Base-by-base conservation (phyloP, 805 yeast species). In the Suhomyces canberraensis region DNA sequence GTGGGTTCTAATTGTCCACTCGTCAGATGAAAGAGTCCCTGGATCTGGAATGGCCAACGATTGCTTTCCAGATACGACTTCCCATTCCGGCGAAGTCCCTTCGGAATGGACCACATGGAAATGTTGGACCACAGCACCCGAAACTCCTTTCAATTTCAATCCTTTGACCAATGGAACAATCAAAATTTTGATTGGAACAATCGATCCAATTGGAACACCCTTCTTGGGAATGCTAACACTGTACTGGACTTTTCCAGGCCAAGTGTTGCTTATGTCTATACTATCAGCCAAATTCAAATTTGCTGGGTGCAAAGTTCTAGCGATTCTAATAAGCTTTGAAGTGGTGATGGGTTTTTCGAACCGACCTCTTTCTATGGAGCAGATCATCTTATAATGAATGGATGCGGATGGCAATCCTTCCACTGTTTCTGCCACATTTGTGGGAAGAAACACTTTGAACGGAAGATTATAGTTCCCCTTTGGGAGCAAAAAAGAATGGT, bases 241-340 rank as follows among this genome's bases (percentile, higher is more conserved):
- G 46, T 76, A 76, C 42, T 75, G 77, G 17, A 74, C 59, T 44
- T 75, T 75, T 0, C 67, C 68, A 0, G 78, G 71, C 81, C 81
- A 76, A 2, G 70, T 61, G 46, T 72, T 73, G 40, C 65, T 66
- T 33, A 75, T 65, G 17, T 73, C 71, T 28, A 72, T 64, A 31
- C 64, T 66, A 44, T 73, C 76, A 21, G 56, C 50, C 14, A 71
- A 48, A 25, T 60, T 54, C 26, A 67, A 37, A 48, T 62, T 70
- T 9, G 62, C 52, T 0, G 69, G 66, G 16, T 71, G 63, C 13
- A 71, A 61, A 0, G 74, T 66, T 39, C 79, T 56, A 7, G 69
- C 52, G 7, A 76, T 54, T 19, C 79, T 54, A 3, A 76, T 35
- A 43, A 70, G 69, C 37, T 69, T 70, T 11, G 58, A 43, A 21